Evolutionary conservation across 2,329 filamentous ascomycete genomes (phyloP), one percentile per base, ranked within the genome.

Genomic region (Phoma sp.): DNA sequence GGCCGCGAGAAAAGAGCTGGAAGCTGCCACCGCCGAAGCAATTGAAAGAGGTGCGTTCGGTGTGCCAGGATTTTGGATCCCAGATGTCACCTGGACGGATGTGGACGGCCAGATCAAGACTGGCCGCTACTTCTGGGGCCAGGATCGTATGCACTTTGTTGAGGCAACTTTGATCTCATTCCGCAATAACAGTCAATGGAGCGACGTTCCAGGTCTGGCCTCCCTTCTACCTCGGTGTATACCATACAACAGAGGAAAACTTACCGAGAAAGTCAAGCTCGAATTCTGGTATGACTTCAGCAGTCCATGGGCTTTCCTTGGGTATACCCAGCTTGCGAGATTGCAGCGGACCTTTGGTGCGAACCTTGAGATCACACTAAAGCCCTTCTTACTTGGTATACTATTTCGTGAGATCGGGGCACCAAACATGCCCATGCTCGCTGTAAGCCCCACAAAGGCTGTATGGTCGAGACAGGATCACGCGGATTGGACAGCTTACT

Each of bases 281-380:
- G 66, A 73, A 27, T 73, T 73, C 29, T 73, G 70, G 71, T 73
- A 63, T 44, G 71, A 73, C 22, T 74, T 73, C 46, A 69, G 66
- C 40, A 67, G 61, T 33, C 71, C 71, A 0, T 73, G 71, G 71
- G 70, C 69, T 0, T 73, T 71, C 41, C 41, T 74, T 2, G 71
- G 68, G 7, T 73, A 69, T 55, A 69, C 69, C 1, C 71, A 73
- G 32, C 59, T 74, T 1, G 53, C 65, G 3, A 51, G 69, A 4
- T 44, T 74, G 1, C 60, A 68, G 41, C 53, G 60, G 7, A 62
- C 48, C 1, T 74, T 74, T 50, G 67, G 67, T 0, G 14, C 51
- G 0, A 41, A 56, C 1, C 51, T 73, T 6, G 55, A 70, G 22
- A 67, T 74, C 35, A 59, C 59, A 0, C 63, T 70, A 60, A 73